These are phyloP conservation scores for Perkinsus marinus DNA, from an alignment of 169 alveolate genomes.

Conservation along the genomic window DNA sequence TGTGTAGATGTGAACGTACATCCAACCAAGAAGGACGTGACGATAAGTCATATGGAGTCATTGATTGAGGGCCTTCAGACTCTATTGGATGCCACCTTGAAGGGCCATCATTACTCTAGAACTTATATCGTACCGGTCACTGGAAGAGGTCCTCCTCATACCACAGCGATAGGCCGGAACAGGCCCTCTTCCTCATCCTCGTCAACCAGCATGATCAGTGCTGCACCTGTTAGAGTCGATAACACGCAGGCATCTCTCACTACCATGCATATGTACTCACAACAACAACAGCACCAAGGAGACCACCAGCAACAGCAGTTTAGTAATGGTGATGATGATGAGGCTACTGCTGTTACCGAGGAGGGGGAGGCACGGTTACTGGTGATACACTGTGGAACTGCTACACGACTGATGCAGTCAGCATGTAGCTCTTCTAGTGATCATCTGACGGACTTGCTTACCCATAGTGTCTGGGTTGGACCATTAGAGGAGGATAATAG, in stretches of 20 bases:
- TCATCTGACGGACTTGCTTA: neutral
- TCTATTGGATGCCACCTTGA: neutral
- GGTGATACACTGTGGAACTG: neutral
- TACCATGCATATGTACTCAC: neutral
- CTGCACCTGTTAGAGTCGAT: neutral
- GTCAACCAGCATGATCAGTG: neutral
- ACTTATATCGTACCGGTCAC: neutral
- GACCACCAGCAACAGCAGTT: too few relatives aligned
- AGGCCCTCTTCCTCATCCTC: neutral
- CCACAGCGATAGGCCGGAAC: neutral
- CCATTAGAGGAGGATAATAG: neutral
- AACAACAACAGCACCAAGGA: neutral
- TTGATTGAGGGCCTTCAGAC: neutral
- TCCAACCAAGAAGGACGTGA: slow-evolving; percentile 80
- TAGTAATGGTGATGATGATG: neutral
- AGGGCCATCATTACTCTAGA: neutral
- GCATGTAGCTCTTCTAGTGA: neutral
- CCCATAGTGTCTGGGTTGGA: neutral
- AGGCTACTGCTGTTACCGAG: too few relatives aligned
- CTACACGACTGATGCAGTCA: neutral
- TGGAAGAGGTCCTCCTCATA: neutral
- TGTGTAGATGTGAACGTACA: slow-evolving; percentile 93
- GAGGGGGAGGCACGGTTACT: neutral
- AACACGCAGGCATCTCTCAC: neutral
- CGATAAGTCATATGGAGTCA: neutral